Evolutionary conservation across 2,329 filamentous ascomycete species (phyloP).

Genomic region (Ophiocordyceps robertsii): DNA sequence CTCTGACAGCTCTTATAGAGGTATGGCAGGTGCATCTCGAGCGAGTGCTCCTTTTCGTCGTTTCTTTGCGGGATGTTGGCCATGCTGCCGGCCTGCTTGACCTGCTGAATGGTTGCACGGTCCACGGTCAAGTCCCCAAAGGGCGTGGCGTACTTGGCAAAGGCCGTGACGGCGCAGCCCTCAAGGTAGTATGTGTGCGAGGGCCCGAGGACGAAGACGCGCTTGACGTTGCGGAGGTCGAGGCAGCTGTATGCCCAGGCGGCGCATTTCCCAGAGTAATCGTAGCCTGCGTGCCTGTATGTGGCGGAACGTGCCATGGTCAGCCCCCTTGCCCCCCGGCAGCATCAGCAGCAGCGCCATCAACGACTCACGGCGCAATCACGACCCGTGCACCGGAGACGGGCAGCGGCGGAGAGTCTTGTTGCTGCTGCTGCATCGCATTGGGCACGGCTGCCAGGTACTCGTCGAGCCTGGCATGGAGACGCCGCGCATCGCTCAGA

Average conservation of each 20-base stretch:
- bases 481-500: constrained; percentile 39
- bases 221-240: constrained; percentile 69
- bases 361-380: constrained; percentile 70
- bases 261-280: constrained; percentile 81
- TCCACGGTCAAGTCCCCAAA: constrained; percentile 60
- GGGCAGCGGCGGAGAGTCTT: constrained; percentile 59
- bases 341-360: not conserved
- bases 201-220: constrained; percentile 83
- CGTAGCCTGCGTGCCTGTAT: constrained; percentile 78
- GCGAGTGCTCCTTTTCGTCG: constrained; percentile 78
- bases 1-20: constrained; percentile 62
- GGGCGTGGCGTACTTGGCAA: constrained; percentile 58
- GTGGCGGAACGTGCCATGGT: not conserved
- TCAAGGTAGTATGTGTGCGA: constrained; percentile 78
- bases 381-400: constrained; percentile 65
- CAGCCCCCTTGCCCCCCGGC: not conserved
- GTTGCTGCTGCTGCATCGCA: constrained; percentile 24
- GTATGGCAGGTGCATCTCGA: constrained; percentile 95
- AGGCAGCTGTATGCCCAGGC: constrained; percentile 90
- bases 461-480: constrained; percentile 56
- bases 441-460: constrained; percentile 63
- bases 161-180: constrained; percentile 63
- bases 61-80: constrained; percentile 45
- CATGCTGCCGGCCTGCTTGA: constrained; percentile 25
- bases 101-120: constrained; percentile 32